A percentile compares a stretch with the other conserved stretches of the same genome.
Conservation (phyloP, 1,284 basidiomycete genomes). For the Pseudozyma sp. region DNA sequence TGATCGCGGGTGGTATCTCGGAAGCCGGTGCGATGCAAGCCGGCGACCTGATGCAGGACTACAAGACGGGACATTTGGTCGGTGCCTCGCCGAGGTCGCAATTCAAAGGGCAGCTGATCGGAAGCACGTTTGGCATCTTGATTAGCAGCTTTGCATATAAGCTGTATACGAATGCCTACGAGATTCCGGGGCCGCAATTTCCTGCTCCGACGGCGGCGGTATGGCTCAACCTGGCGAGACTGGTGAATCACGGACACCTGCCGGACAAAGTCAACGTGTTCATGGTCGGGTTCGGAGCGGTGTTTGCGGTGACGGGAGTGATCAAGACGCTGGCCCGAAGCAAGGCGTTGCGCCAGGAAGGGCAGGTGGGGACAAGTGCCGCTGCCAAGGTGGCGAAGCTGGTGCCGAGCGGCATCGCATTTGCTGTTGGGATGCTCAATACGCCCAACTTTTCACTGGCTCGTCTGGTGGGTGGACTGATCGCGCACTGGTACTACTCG, state of each 20-base stretch:
- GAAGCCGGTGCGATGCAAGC: constrained; percentile 97
- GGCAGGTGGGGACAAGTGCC: constrained; percentile 6
- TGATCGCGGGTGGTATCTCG: constrained; percentile 94
- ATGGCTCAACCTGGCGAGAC: constrained; percentile 84
- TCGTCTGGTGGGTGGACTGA: constrained; percentile 85
- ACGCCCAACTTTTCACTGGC: constrained; percentile 94
- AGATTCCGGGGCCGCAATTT: constrained; percentile 81
- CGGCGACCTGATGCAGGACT: constrained; percentile 97
- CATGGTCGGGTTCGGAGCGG: constrained; percentile 79
- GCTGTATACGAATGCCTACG: constrained; percentile 87
- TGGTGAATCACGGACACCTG: constrained; percentile 83
- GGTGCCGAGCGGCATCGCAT: constrained; percentile 65
- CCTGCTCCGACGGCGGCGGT: constrained; percentile 90
- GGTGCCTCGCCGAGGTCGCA: constrained; percentile 70
- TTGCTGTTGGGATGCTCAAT: constrained; percentile 83
- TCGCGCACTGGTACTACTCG: constrained; percentile 74
- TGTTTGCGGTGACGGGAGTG: constrained; percentile 70
- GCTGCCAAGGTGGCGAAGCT: constrained; percentile 33
- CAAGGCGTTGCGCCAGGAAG: constrained; percentile 26
- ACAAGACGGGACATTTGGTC: constrained; percentile 90
- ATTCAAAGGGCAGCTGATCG: constrained; percentile 69
- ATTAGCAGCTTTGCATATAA: constrained; percentile 88
- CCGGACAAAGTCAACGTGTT: constrained; percentile 81
- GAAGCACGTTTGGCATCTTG: constrained; percentile 80
- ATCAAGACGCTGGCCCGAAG: constrained; percentile 76